Evolutionary conservation across 768 basidiomycete genomes (phyloP), one percentile per base, ranked within the genome.

Genomic region (Boletus rubescentipes): DNA sequence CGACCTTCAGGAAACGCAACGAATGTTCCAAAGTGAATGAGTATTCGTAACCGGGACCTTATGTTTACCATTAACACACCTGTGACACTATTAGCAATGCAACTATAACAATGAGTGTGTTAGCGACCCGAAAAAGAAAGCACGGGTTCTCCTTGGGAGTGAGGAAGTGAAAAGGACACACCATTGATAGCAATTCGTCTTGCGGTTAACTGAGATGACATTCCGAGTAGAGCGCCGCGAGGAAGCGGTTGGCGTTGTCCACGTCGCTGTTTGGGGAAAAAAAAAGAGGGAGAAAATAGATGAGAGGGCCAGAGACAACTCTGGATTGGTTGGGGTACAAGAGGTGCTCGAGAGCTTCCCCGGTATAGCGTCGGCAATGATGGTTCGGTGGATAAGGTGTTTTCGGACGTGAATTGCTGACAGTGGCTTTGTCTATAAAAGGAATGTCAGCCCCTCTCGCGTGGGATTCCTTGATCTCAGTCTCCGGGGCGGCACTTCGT

Each of bases 21-120:
- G 36, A 43, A 36, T 23, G 26, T 54, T 32, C 15, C 11, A 26
- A 35, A 45, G 40, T 10, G 12, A 46, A 47, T 63, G 54, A 51
- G 44, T 9, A 37, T 12, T 36, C 12, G 9, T 14, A 16, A 14
- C 34, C 16, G 20, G 14, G 5, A 18, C 12, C 20, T 26, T n/a
- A 26, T 14, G 21, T 16, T 18, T 43, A 9, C 62, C 3, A 21
- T 36, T 9, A 8, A 60, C 79, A 49, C 58, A 80, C 81, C 72
- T 83, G 82, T n/a, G 78, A 72, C 5, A 77, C 77, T 15, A 79
- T 69, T 34, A 81, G 73, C 15, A 83, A 55, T 7, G 80, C 81
- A 58, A 83, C 82, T 83, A 57, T 30, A 54, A 50, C 51, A 32
- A 36, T 31, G 41, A 39, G 40, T 34, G 40, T 1, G 37, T 68